Percentiles rank a stretch among this genome's conserved stretches.
Evolutionary conservation across 2,329 filamentous ascomycete genomes (phyloP).

Genomic region (Trichoderma brevicompactum): DNA sequence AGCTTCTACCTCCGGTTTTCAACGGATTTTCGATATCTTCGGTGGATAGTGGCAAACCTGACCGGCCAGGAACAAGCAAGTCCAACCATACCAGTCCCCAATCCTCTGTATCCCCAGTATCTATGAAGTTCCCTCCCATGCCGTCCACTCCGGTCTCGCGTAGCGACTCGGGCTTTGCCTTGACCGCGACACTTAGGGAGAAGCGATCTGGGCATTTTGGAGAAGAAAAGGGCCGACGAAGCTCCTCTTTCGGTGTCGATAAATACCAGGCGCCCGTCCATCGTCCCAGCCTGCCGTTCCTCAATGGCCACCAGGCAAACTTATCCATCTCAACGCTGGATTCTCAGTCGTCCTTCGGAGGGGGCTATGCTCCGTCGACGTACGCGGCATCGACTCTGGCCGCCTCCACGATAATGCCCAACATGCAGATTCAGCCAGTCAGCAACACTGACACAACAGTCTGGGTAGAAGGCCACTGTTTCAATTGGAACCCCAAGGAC

Average conservation of each 20-base stretch:
- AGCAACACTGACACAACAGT: conserved; percentile 77
- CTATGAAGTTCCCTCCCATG: conserved; percentile 74
- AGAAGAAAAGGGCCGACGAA: conserved; percentile 80
- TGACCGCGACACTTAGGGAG: conserved; percentile 84
- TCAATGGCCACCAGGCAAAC: conserved; percentile 65
- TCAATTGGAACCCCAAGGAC: conserved; percentile 68
- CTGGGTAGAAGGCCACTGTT: conserved; percentile 85
- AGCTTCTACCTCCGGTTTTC: conserved; percentile 71
- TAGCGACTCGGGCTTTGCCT: conserved; percentile 87
- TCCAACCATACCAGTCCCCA: conserved; percentile 66
- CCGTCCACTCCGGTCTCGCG: conserved; percentile 80
- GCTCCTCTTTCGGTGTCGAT: conserved; percentile 88
- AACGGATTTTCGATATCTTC: conserved; percentile 87
- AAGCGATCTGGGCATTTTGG: conserved; percentile 91
- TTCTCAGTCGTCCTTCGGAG: conserved; percentile 70
- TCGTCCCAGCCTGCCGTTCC: conserved; percentile 74
- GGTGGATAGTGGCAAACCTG: conserved; percentile 66
- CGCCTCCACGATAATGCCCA: conserved; percentile 85
- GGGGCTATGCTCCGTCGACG: conserved; percentile 77
- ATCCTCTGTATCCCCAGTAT: conserved; percentile 74
- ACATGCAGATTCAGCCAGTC: conserved; percentile 78
- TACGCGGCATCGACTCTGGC: conserved; percentile 87
- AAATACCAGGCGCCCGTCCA: conserved; percentile 63
- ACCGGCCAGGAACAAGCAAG: conserved; percentile 77
- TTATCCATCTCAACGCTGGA: conserved; percentile 63